These are phyloP conservation scores for Oleoguttula mirabilis DNA, from an alignment of 495 filamentous ascomycete species.

Conservation along the genomic window DNA sequence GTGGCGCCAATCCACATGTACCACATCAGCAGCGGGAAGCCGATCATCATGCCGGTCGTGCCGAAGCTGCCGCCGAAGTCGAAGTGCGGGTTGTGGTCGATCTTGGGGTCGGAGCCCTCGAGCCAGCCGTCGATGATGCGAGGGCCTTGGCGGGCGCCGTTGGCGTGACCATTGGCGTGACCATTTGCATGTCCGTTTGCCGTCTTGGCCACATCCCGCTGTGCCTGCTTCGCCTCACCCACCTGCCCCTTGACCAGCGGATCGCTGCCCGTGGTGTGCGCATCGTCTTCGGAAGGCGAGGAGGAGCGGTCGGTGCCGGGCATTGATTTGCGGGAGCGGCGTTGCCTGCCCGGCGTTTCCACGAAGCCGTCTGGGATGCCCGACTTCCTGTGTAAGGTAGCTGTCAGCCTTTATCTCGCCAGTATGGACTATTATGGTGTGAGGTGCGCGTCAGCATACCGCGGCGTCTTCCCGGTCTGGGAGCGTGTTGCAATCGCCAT, in stretches of 20 bases:
- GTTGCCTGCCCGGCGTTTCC: conserved; percentile 31
- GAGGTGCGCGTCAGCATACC: conserved; percentile 19
- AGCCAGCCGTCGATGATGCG: conserved; percentile 51
- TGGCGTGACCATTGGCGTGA: conserved; percentile 14
- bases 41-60: conserved; percentile 72
- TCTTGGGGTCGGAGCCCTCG: conserved; percentile 56
- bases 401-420: neutral
- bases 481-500: conserved; percentile 26
- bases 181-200: conserved; percentile 19
- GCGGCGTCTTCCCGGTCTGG: conserved; percentile 32
- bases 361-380: conserved; percentile 31
- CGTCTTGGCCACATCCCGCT: conserved; percentile 3
- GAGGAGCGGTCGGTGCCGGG: conserved; percentile 16
- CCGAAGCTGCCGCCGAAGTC: conserved; percentile 84
- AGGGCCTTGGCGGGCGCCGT: neutral
- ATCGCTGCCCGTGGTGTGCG: conserved; percentile 4
- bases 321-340: conserved; percentile 26
- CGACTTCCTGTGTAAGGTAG: conserved; percentile 26
- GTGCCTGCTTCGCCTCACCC: conserved; percentile 9
- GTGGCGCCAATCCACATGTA: conserved; percentile 97
- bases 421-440: neutral
- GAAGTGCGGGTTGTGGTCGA: conserved; percentile 69
- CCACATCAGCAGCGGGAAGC: conserved; percentile 88
- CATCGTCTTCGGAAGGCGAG: conserved; percentile 14
- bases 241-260: conserved; percentile 9